Percentiles rank a stretch among this genome's conserved stretches.
Conservation (phyloP, 2,329 filamentous ascomycete genomes). For the Aplosporella prunicola region DNA sequence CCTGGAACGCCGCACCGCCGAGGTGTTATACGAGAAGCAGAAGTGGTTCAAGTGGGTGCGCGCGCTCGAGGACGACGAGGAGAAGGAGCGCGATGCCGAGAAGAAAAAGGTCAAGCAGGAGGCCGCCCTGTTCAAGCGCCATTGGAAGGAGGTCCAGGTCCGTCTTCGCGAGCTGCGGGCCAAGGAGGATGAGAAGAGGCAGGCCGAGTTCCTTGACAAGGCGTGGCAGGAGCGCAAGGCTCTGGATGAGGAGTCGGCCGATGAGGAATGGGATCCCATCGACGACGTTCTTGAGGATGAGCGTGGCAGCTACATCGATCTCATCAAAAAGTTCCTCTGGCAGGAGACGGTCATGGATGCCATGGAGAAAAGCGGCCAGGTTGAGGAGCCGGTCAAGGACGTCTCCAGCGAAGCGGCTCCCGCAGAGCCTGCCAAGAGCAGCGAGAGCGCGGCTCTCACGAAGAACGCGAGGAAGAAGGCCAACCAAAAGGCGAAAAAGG, state of each 20-base stretch:
- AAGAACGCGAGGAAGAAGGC: constrained; percentile 27
- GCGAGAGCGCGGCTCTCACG: not conserved
- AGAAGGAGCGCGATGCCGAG: constrained; percentile 38
- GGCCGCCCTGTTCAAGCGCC: constrained; percentile 38
- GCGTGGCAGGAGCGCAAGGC: constrained; percentile 33
- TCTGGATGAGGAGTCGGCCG: constrained; percentile 20
- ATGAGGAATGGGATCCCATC: constrained; percentile 41
- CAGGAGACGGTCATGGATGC: constrained; percentile 16
- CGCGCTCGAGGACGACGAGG: constrained; percentile 37
- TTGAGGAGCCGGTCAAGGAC: constrained; percentile 6
- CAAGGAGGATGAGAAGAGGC: constrained; percentile 34
- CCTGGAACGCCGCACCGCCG: constrained; percentile 33
- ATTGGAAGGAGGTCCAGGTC: constrained; percentile 36
- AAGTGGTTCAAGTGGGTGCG: constrained; percentile 43
- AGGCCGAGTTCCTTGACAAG: constrained; percentile 38
- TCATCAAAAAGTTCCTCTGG: constrained; percentile 40
- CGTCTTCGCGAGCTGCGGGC: constrained; percentile 30
- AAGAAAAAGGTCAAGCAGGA: constrained; percentile 42
- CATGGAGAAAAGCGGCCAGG: not conserved
- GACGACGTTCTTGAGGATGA: constrained; percentile 39
- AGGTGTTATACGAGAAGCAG: constrained; percentile 37
- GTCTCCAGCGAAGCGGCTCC: constrained; percentile 17
- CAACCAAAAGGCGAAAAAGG: constrained; percentile 21
- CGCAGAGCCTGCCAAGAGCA: not conserved
- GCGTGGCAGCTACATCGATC: constrained; percentile 34